Evolutionary conservation across 805 yeast genomes (phyloP), one percentile per base, ranked within the genome.

Genomic region (Candida tallmaniae): DNA sequence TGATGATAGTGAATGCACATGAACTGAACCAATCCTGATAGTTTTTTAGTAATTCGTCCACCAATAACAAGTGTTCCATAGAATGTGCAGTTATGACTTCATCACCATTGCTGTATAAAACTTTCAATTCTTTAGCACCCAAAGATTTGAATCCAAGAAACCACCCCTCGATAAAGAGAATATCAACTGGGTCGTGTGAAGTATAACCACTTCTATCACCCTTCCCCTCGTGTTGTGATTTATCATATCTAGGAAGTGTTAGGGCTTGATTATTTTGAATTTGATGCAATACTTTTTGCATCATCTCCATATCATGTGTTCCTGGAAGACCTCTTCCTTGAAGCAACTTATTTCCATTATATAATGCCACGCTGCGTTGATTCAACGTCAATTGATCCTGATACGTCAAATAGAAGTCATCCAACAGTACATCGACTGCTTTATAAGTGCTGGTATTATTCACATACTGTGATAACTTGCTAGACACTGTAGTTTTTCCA

Each of bases 141-240:
- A 63, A 37, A 13, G 66, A 52, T 31, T 52, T 42, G 52, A 78
- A 90, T 1, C 97, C 97, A 16, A 78, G 71, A 61, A 89, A 87
- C 98, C 98, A 90, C 4, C 97, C 98, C 59, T 90, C 98, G 26
- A 93, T 67, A 2, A 90, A 56, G 3, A 90, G 70, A 3, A 88
- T 71, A 47, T 83, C 86, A 3, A 76, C 65, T 6, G 36, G 46
- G 0, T 63, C 62, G 5, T 55, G 46, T 6, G 7, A 24, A 6
- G 7, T 11, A 6, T 14, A 8, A 6, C 16, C 7, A 12, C 12
- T 16, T 34, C 97, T 64, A 56, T 90, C 97, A 4, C 98, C 98
- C 36, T 72, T 71, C 0, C 97, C 97, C 15, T 50, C 32, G 47
- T 62, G 73, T 11, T 66, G 62, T 2, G 94, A 75, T 54, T 90